Evolutionary conservation across 2,329 filamentous ascomycete species (phyloP), one percentile per base, ranked within the genome.

Genomic region (Epichloe gansuensis): DNA sequence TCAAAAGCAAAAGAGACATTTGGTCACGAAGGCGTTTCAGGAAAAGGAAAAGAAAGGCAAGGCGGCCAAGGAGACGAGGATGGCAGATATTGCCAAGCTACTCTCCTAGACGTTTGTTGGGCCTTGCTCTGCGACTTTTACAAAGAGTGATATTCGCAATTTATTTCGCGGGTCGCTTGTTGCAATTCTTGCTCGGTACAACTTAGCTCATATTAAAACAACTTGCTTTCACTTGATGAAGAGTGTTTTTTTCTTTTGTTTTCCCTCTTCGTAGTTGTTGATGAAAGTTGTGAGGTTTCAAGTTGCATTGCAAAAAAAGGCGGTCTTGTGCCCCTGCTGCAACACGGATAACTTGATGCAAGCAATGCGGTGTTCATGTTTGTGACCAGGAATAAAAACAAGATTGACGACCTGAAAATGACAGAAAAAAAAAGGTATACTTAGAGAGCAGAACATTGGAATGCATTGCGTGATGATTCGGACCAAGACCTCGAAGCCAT

Each of bases 11-110:
- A 95, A 95, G 74, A 76, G 89, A 42, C 77, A 84, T 61, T 69
- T 95, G 49, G 88, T 93, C 65, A 80, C 76, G 38, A 79, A 87
- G 61, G 88, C 89, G 0, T 93, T 95, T 69, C 78, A 83, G 54
- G 90, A 94, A 69, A 86, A 84, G 53, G 54, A 60, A 12, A 59
- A 56, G 35, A 62, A 77, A 55, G 64, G 72, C 42, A 75, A 77
- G 59, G 80, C 75, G 63, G 74, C 74, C 31, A 78, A 80, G 59
- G 77, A 75, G 53, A 80, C 78, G 13, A 70, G 80, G 4, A 72
- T 82, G 69, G 77, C 71, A 21, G 77, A 81, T 61, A 70, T 81
- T 48, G 56, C 71, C 54, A 77, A 74, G 63, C 63, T 81, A 42
- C 67, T 79, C 4, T 59, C 63, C 45, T 71, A 12, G 51, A 31